phyloP scores from a whole-genome alignment of 2,329 filamentous ascomycete species.

The Aspergillus fijiensis region DNA sequence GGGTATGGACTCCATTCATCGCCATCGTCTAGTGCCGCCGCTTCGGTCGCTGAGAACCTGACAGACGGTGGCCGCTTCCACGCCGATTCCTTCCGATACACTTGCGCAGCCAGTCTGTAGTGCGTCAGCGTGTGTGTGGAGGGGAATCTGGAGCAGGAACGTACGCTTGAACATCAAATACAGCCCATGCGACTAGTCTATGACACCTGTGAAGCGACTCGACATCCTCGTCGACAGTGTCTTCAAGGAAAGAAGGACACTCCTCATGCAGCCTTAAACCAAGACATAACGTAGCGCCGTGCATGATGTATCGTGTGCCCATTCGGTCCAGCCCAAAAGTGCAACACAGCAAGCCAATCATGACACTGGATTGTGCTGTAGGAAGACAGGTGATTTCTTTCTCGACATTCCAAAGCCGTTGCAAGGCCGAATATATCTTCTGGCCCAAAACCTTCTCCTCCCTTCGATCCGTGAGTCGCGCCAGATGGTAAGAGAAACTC shows the following conservation, averaged over 20 bases:
- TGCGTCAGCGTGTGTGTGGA: neutral
- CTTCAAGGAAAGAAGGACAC: constrained; percentile 13
- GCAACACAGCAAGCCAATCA: constrained; percentile 26
- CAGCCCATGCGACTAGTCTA: constrained; percentile 23
- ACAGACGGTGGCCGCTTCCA: constrained; percentile 20
- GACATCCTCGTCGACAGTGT: constrained; percentile 2
- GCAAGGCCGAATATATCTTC: constrained; percentile 22
- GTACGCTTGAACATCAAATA: constrained; percentile 27
- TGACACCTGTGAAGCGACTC: constrained; percentile 14
- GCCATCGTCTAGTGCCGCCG: constrained; percentile 16
- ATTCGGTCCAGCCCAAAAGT: constrained; percentile 26
- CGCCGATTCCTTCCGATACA: constrained; percentile 21
- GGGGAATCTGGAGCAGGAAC: neutral
- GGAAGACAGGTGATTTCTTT: constrained; percentile 15
- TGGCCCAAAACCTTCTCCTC: constrained; percentile 23
- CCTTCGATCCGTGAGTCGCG: constrained; percentile 23
- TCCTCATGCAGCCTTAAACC: constrained; percentile 13
- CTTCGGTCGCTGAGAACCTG: constrained; percentile 18
- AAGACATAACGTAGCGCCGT: constrained; percentile 18
- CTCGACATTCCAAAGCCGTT: constrained; percentile 22
- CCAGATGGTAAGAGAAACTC: constrained; percentile 25
- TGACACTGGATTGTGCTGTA: constrained; percentile 22
- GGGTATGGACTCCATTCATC: constrained; percentile 20
- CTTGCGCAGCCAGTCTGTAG: constrained; percentile 23
- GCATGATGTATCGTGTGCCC: constrained; percentile 24